These are phyloP conservation scores for Tylopilus intermedius DNA, from an alignment of 768 basidiomycete species.

Conservation along the genomic window DNA sequence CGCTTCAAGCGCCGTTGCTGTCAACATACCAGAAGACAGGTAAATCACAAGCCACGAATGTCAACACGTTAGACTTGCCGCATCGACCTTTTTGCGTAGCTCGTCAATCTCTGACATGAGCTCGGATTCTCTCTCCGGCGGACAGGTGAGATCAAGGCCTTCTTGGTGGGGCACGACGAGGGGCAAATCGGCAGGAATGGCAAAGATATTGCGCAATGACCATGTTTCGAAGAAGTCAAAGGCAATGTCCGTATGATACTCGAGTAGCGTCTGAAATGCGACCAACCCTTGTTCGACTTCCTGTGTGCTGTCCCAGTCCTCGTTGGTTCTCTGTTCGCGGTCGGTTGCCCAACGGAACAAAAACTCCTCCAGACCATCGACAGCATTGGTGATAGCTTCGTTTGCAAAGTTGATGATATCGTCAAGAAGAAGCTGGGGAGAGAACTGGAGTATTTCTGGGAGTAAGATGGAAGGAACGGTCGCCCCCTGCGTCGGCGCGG, in stretches of 20 bases:
- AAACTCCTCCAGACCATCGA: slow-evolving; percentile 77
- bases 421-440: slow-evolving; percentile 79
- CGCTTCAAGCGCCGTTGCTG: slow-evolving; percentile 68
- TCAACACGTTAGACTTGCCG: slow-evolving; percentile 42
- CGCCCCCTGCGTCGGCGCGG: slow-evolving; percentile 20
- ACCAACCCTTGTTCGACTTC: slow-evolving; percentile 79
- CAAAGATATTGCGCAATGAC: slow-evolving; percentile 84
- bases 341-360: slow-evolving; percentile 70
- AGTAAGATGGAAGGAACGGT: slow-evolving; percentile 24
- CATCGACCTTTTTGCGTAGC: slow-evolving; percentile 60
- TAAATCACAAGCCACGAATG: slow-evolving; percentile 6
- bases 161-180: slow-evolving; percentile 75
- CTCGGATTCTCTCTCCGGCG: slow-evolving; percentile 54
- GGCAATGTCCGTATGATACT: slow-evolving; percentile 83
- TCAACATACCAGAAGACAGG: slow-evolving; percentile 1
- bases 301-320: slow-evolving; percentile 56
- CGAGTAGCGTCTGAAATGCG: slow-evolving; percentile 82
- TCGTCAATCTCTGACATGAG: slow-evolving; percentile 65
- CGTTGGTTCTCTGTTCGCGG: slow-evolving; percentile 44
- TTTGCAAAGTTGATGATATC: slow-evolving; percentile 83
- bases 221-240: slow-evolving; percentile 92
- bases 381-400: slow-evolving; percentile 70
- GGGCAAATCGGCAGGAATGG: slow-evolving; percentile 62
- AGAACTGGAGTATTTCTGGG: slow-evolving; percentile 69
- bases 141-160: slow-evolving; percentile 58